Evolutionary conservation across 1,284 basidiomycete species (phyloP).

Genomic region (Trichosporon asahii): DNA sequence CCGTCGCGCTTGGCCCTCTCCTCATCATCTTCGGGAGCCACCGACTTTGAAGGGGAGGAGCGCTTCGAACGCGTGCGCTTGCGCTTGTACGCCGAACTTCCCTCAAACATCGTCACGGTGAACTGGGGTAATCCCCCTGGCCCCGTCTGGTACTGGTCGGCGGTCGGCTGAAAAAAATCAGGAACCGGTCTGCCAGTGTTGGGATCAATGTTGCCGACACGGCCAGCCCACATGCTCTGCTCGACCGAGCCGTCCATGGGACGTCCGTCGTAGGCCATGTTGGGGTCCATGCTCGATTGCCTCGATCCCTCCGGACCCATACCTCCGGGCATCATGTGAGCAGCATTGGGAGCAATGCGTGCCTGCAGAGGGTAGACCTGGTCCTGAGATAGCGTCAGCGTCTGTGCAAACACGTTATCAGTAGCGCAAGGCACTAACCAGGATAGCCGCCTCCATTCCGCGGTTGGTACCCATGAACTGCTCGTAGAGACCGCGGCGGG

Average conservation of each 20-base stretch:
- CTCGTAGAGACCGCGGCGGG: conserved; percentile 76
- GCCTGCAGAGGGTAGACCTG: conserved; percentile 30
- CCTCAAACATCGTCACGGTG: conserved; percentile 28
- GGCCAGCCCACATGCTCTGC: conserved; percentile 16
- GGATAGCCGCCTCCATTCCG: conserved; percentile 38
- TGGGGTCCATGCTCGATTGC: conserved; percentile 23
- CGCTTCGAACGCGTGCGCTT: conserved; percentile 23
- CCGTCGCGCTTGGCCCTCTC: conserved; percentile 13
- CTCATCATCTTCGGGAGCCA: conserved; percentile 19
- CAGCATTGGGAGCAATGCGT: conserved; percentile 16
- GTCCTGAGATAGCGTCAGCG: conserved; percentile 17
- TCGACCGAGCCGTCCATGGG: conserved; percentile 13
- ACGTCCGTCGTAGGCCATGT: conserved; percentile 17
- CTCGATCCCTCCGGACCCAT: conserved; percentile 15
- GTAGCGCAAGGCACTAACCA: conserved; percentile 18
- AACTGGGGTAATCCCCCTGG: conserved; percentile 24
- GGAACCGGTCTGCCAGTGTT: conserved; percentile 14
- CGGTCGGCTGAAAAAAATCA: conserved; percentile 21
- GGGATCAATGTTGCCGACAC: conserved; percentile 14
- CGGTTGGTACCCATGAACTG: conserved; percentile 61
- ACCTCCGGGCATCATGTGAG: conserved; percentile 12
- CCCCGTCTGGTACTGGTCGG: conserved; percentile 21
- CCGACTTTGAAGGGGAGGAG: conserved; percentile 22
- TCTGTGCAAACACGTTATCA: not conserved
- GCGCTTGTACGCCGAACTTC: conserved; percentile 27